phyloP scores from a whole-genome alignment of 2,329 filamentous ascomycete genomes.

The Reticulascus tulasneorum region DNA sequence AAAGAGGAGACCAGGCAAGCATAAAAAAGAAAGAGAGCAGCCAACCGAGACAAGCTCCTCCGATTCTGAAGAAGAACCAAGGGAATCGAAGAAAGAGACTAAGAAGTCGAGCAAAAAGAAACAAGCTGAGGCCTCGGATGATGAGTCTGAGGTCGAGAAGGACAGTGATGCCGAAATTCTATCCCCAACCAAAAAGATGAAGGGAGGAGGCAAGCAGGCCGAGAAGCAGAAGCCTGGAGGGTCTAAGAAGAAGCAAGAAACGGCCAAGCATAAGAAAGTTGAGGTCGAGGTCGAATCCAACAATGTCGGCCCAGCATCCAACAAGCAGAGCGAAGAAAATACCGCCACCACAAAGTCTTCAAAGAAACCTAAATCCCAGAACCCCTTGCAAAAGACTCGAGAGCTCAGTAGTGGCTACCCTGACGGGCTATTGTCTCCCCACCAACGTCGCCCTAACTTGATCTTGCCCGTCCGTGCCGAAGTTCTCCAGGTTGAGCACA shows the following conservation, averaged over 20 bases:
- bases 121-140: slow-evolving; percentile 16
- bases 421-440: slow-evolving; percentile 20
- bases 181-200: slow-evolving; percentile 5
- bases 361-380: slow-evolving; percentile 13
- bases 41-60: slow-evolving; percentile 8
- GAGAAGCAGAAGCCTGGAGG: no score
- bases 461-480: slow-evolving; percentile 45
- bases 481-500: slow-evolving; percentile 52
- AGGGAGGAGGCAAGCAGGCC: no score
- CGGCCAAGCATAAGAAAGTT: slow-evolving; percentile 1
- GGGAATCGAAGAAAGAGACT: slow-evolving; percentile 6
- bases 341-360: slow-evolving; percentile 2
- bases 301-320: slow-evolving; percentile 7
- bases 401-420: slow-evolving; percentile 7
- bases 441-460: slow-evolving; percentile 36
- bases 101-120: slow-evolving; percentile 15
- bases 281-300: neutral
- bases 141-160: slow-evolving; percentile 21
- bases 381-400: slow-evolving; percentile 17
- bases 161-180: slow-evolving; percentile 8
- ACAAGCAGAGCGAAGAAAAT: slow-evolving; percentile 1
- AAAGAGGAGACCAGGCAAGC: slow-evolving; percentile 6
- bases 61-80: slow-evolving; percentile 4
- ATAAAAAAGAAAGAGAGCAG: slow-evolving; percentile 4
- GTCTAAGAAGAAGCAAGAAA: slow-evolving; percentile 14